Evolutionary conservation across 176 grass and related monocot species (phyloP).

Genomic region (Paspalum notatum): DNA sequence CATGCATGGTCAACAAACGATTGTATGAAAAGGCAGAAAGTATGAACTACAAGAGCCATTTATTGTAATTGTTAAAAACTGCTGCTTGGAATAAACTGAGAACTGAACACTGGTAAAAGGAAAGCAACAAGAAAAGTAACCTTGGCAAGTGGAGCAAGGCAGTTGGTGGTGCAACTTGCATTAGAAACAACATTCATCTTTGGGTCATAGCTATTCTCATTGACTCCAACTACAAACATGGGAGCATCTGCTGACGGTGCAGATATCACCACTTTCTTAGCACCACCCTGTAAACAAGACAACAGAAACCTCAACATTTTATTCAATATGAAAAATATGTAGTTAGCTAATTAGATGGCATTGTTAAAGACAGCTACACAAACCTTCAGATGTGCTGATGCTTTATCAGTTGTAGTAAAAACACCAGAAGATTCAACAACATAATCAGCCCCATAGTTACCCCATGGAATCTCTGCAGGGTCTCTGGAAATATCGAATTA

Average conservation of each 20-base stretch:
- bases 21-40: conserved; percentile 17
- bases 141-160: conserved; percentile 99
- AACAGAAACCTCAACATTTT: conserved; percentile 34
- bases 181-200: conserved; percentile 98
- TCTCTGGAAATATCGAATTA: conserved; percentile 62
- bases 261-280: conserved; percentile 99
- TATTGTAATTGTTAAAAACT: conserved; percentile 10
- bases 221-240: conserved; percentile 99
- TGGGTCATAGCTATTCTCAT: conserved; percentile 78
- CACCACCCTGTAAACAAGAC: conserved; percentile 68
- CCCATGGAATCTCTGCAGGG: conserved; percentile 87
- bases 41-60: conserved; percentile 26
- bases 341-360: conserved; percentile 2
- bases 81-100: background rate
- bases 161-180: conserved; percentile 97
- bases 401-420: conserved; percentile 80
- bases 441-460: conserved; percentile 82
- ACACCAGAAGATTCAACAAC: conserved; percentile 98
- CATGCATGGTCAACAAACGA: conserved; percentile 24
- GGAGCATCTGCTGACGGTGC: conserved; percentile 96
- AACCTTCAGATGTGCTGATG: conserved; percentile 92
- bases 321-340: conserved; percentile 7
- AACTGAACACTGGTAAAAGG: conserved; percentile 17
- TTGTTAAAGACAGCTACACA: conserved; percentile 6
- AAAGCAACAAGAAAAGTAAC: conserved; percentile 36